phyloP scores from a whole-genome alignment of 2,329 filamentous ascomycete genomes.

The Claviceps sorghi region DNA sequence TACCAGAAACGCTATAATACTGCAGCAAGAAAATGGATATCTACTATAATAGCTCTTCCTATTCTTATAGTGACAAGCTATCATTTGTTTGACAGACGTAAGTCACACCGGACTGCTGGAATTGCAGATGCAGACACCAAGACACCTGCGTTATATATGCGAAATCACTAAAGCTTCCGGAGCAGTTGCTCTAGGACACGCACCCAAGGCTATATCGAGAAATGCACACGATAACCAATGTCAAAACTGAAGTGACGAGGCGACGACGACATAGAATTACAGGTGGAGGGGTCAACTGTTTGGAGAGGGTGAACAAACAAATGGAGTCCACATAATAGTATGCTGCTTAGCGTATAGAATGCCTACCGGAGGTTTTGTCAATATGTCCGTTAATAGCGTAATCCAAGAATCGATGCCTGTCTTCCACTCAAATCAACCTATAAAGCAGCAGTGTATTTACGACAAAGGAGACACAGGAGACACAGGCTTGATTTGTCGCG shows the following conservation, averaged over 20 bases:
- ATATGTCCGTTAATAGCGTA: no score
- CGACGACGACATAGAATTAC: background rate
- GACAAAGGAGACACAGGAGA: no score
- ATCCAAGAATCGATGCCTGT: no score
- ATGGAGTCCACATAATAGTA: no score
- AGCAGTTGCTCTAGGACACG: constrained; percentile 3
- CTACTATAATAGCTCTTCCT: constrained; percentile 36
- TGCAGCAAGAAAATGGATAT: constrained; percentile 30
- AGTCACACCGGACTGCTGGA: constrained; percentile 12
- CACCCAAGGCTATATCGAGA: background rate
- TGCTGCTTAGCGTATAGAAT: no score
- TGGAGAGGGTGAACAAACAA: no score
- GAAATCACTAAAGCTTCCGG: background rate
- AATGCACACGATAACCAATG: background rate
- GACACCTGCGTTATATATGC: background rate
- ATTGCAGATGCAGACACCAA: background rate
- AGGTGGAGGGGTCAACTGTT: no score
- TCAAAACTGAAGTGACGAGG: background rate
- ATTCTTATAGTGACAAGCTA: constrained; percentile 42
- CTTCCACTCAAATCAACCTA: no score
- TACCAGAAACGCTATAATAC: constrained; percentile 29
- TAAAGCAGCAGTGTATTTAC: no score
- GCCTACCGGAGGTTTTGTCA: no score
- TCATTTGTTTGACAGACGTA: constrained; percentile 35
- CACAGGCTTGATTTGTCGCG: no score